Percentiles rank a stretch among this genome's conserved stretches.
These are phyloP conservation scores for Fusarium redolens DNA, from an alignment of 2,329 filamentous ascomycete species.

Conservation along the genomic window DNA sequence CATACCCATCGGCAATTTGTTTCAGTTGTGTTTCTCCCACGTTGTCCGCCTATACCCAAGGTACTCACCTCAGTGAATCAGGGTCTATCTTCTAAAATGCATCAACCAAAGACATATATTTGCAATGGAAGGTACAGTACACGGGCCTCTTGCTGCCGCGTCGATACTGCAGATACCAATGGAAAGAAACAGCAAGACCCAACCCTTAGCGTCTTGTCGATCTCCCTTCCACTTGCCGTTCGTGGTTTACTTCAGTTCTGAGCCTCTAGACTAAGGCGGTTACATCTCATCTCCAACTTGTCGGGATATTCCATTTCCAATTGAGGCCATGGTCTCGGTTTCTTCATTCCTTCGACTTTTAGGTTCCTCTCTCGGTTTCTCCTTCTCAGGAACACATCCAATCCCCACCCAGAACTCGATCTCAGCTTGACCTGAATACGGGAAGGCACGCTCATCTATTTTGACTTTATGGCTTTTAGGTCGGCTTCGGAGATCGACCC, in stretches of 20 bases:
- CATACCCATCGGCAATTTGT: conserved; percentile 8
- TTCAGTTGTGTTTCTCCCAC: conserved; percentile 25
- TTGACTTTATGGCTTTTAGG: conserved; percentile 7
- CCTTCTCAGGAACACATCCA: neutral
- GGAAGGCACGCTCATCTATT: conserved; percentile 12
- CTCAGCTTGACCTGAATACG: neutral
- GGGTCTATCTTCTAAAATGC: conserved; percentile 12
- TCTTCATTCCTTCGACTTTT: conserved; percentile 8
- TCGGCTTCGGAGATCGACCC: conserved; percentile 8
- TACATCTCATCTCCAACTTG: conserved; percentile 14
- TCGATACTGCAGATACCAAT: conserved; percentile 34
- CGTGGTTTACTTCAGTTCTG: conserved; percentile 19
- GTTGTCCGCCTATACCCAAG: neutral
- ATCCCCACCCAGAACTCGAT: neutral
- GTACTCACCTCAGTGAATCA: conserved; percentile 21
- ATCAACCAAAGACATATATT: conserved; percentile 7
- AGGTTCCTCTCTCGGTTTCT: neutral
- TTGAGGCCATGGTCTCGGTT: conserved; percentile 5
- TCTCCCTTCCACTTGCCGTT: conserved; percentile 35
- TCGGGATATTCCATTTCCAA: conserved; percentile 15
- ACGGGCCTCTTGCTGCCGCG: conserved; percentile 19
- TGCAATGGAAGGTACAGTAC: neutral
- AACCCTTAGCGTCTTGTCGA: conserved; percentile 41
- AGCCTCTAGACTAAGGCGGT: neutral
- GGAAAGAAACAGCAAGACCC: conserved; percentile 23